Base-by-base conservation (phyloP, 139 green algal genomes). In the Chlamydomonas applanata region DNA sequence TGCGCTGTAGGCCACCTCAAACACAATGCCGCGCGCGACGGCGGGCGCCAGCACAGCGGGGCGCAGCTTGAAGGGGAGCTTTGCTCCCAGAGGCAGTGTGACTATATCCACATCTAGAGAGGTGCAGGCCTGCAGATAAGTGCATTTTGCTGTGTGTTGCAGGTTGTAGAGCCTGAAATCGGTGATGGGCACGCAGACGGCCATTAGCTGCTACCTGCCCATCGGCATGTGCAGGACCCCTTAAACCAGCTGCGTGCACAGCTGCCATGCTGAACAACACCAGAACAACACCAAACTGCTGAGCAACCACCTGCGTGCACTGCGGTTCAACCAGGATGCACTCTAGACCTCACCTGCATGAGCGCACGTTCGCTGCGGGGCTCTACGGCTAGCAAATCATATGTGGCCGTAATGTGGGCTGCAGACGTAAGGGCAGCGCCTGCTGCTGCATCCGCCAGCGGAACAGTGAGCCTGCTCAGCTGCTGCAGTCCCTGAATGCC, bases 91-190 rank as follows among this genome's bases (percentile, higher is more conserved):
- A 68, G 91, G 83, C 29, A 93, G 68, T 1, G n/a, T 40, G 20
- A 93, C 83, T 11, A 93, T 65, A 52, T 93, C 89, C 30, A 88
- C 77, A 3, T 89, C 78, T 54, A 92, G 64, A 0, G 75, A 83
- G 24, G 56, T 80, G 71, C 87, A 93, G 0, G 83, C 83, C 82
- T 86, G 75, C n/a, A n/a, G n/a, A n/a, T 69, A 69, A 4, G 62
- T 52, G 62, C 7, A 30, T 29, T 44, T 17, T 5, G 62, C 29
- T 27, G 3, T 34, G 33, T 32, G 36, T 25, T 11, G 54, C 13
- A n/a, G 54, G 5, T 49, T 11, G 11, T 49, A 11, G 11, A 49
- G 40, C 40, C 7, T 49, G 40, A 49, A 49, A 49, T 49, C 7
- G 40, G 7, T 49, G 40, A 11, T 49, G 40, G 7, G 11, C 40